These are phyloP conservation scores for Fusarium albidum DNA, from an alignment of 2,329 filamentous ascomycete genomes.

Conservation along the genomic window DNA sequence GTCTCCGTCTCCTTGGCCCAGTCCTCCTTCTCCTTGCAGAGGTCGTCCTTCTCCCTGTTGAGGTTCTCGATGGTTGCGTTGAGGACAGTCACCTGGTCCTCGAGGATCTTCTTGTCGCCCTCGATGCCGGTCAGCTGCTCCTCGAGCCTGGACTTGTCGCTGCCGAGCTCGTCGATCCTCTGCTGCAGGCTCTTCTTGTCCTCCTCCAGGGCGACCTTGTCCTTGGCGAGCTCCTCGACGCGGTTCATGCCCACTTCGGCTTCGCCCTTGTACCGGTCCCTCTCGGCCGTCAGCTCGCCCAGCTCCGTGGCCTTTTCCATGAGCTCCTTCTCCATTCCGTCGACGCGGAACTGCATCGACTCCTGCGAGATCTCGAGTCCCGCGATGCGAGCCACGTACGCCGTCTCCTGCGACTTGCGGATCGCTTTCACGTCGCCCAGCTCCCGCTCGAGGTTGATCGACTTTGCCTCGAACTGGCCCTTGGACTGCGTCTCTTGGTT, in stretches of 20 bases:
- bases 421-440: slow-evolving; percentile 37
- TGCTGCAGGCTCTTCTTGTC: slow-evolving; percentile 35
- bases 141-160: slow-evolving; percentile 28
- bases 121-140: slow-evolving; percentile 32
- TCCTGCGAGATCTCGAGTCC: slow-evolving; percentile 41
- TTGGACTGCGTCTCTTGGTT: slow-evolving; percentile 16
- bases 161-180: slow-evolving; percentile 26
- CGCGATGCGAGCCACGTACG: slow-evolving; percentile 38
- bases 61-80: slow-evolving; percentile 34
- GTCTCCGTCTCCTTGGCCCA: slow-evolving; percentile 33
- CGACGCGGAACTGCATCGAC: slow-evolving; percentile 36
- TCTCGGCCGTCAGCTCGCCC: slow-evolving; percentile 35
- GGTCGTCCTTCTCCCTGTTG: slow-evolving; percentile 29
- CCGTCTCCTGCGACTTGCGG: slow-evolving; percentile 36
- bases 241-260: slow-evolving; percentile 28
- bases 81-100: slow-evolving; percentile 29
- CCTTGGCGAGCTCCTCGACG: slow-evolving; percentile 32
- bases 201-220: slow-evolving; percentile 32
- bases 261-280: slow-evolving; percentile 34
- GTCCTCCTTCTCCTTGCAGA: not conserved
- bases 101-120: slow-evolving; percentile 35
- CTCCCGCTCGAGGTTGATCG: slow-evolving; percentile 39
- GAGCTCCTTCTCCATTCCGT: slow-evolving; percentile 36
- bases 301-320: slow-evolving; percentile 35
- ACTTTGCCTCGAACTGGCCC: slow-evolving; percentile 35